Conservation (phyloP, 768 basidiomycete genomes). For the Lactarius sp. region DNA sequence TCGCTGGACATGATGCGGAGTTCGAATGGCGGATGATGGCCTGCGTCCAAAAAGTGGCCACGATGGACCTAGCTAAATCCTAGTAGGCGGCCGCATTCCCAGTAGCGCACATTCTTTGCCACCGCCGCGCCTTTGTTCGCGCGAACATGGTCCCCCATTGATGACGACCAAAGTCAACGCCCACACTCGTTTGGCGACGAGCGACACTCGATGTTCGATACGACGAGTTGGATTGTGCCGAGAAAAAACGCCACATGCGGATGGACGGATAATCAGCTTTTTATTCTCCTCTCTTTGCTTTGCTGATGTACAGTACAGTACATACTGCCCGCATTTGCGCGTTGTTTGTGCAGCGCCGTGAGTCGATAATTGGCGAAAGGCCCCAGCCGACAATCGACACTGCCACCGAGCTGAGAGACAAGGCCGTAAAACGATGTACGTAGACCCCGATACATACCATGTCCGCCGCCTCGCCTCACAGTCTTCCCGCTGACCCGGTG, state of each 20-base stretch:
- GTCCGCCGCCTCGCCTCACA: background rate
- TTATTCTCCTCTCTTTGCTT: background rate
- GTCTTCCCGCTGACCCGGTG: background rate
- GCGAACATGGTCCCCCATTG: too few species aligned
- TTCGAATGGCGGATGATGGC: too few species aligned
- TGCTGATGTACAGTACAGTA: background rate
- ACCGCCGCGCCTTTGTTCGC: too few species aligned
- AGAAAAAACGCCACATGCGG: background rate
- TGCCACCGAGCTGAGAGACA: slow-evolving; percentile 7
- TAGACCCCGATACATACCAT: background rate
- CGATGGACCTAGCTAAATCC: too few species aligned
- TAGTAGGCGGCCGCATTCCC: too few species aligned
- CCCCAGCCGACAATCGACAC: slow-evolving; percentile 14
- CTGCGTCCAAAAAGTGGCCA: too few species aligned
- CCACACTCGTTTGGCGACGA: too few species aligned
- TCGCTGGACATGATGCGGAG: too few species aligned
- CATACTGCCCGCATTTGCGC: background rate
- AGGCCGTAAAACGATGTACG: slow-evolving; percentile 6
- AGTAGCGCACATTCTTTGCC: too few species aligned
- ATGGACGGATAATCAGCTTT: background rate
- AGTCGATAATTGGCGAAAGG: slow-evolving; percentile 7
- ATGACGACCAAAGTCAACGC: too few species aligned
- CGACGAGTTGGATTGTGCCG: slow-evolving; percentile 4
- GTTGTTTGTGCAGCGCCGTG: background rate
- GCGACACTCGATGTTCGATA: background rate